Base-by-base conservation (phyloP, 2,329 filamentous ascomycete species). In the Bipolaris oryzae region DNA sequence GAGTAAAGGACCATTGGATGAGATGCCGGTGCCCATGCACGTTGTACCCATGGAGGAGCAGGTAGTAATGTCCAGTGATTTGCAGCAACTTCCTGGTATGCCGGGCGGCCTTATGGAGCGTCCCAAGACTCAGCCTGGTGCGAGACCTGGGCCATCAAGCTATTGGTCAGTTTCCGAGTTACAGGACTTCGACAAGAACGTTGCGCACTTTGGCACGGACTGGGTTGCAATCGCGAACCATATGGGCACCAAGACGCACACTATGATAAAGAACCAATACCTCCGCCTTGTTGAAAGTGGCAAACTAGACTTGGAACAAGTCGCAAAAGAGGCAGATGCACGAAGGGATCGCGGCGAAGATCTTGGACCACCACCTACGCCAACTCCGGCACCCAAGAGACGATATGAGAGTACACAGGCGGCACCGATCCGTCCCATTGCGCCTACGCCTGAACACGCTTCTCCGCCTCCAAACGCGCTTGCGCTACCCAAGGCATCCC, bases 91-190 rank as follows among this genome's bases (percentile, higher is more conserved):
- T n/a, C 38, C 55, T 34, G 63, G 53, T 13, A 60, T 70, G 16
- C 47, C 64, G 35, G 53, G 72, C 59, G 54, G 62, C 18, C 71
- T 78, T 37, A 72, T 74, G 35, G 75, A 75, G 39, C 72, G 75
- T 50, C 73, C 72, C 34, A 74, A 68, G 46, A 45, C 61, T 41
- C 67, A 71, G 45, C 57, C 71, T 7, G 64, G 60, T 13, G 77
- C 77, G 34, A 84, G 87, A 63, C 80, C 81, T 20, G 87, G 88
- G 62, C 86, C 89, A 13, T 92, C 89, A 1, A 94, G 90, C 74
- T 95, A 95, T 74, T 95, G 91, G 91, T 94, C 90, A 68, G 90
- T 94, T 20, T 89, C 89, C 1, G 91, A 95, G 76, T 84, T 89
- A 52, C 89, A 84, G 44, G 90, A 93, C 68, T 95, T 95, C 74